Evolutionary conservation across 208 protist species (phyloP).

Genomic region (Strigomonas culicis): DNA sequence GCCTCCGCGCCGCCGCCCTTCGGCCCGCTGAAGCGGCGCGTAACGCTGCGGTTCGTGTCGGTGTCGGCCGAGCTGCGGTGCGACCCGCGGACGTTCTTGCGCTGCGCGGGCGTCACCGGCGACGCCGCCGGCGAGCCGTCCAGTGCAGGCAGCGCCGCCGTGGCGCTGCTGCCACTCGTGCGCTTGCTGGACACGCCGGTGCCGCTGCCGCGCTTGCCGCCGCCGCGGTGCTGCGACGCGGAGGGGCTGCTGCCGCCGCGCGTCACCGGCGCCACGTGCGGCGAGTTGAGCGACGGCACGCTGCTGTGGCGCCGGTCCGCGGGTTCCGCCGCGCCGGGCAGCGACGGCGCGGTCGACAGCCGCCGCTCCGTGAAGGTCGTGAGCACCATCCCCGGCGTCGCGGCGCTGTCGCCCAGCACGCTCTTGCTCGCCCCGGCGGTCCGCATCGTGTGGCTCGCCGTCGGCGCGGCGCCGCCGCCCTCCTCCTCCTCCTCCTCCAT

Average conservation of each 20-base stretch:
- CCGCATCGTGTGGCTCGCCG: not conserved
- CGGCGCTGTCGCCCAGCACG: not conserved
- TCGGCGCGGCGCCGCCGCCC: no score
- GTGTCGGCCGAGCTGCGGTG: not conserved
- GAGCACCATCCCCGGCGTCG: not conserved
- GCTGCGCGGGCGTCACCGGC: not conserved
- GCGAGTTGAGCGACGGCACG: not conserved
- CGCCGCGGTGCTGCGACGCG: not conserved
- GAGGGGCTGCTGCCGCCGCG: not conserved
- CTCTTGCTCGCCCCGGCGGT: not conserved
- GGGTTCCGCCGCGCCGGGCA: no score
- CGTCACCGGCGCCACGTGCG: not conserved
- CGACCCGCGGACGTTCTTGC: not conserved
- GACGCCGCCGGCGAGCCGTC: no score
- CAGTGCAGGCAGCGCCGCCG: no score
- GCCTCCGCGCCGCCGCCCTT: not conserved
- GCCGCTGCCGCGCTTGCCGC: not conserved
- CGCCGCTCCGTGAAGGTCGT: not conserved
- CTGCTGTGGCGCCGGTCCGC: not conserved
- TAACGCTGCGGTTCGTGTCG: not conserved
- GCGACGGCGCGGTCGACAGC: not conserved
- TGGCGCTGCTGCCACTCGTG: not conserved
- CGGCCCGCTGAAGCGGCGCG: constrained; percentile 4
- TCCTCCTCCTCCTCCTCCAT: not conserved
- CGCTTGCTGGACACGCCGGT: not conserved